Evolutionary conservation across 352 stramenopile species (phyloP).

Genomic region (Hyaloperonospora arabidopsidis): DNA sequence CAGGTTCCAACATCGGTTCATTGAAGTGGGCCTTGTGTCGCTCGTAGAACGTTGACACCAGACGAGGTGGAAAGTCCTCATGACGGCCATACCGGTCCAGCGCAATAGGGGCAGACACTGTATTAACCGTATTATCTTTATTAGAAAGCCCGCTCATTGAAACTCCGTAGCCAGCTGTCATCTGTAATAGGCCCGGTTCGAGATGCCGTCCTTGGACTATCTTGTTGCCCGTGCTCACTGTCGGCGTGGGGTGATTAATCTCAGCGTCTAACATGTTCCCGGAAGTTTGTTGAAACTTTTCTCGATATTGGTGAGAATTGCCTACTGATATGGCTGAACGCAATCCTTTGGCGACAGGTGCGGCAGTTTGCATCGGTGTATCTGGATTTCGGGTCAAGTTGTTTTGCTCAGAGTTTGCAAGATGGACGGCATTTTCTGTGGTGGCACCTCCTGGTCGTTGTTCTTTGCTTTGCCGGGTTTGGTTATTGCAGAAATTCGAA

Average conservation of each 20-base stretch:
- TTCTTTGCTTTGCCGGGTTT: constrained; percentile 17
- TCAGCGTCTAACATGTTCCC: constrained; percentile 5
- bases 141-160: constrained; percentile 4
- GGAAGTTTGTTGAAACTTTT: constrained; percentile 32
- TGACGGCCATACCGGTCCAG: constrained; percentile 42
- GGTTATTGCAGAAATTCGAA: constrained; percentile 16
- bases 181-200: constrained; percentile 10
- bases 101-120: constrained; percentile 13
- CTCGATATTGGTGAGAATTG: constrained; percentile 65
- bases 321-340: constrained; percentile 61
- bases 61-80: constrained; percentile 38
- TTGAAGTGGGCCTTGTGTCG: constrained; percentile 67
- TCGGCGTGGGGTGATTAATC: constrained; percentile 9
- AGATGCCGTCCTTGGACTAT: constrained; percentile 21
- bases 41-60: constrained; percentile 63
- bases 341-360: constrained; percentile 24
- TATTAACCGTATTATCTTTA: constrained; percentile 10
- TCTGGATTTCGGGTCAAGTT: constrained; percentile 20
- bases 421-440: constrained; percentile 10
- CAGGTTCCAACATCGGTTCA: constrained; percentile 49
- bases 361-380: constrained; percentile 9
- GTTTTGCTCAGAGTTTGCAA: constrained; percentile 15
- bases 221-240: constrained; percentile 14
- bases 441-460: constrained; percentile 1
- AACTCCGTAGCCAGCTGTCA: constrained; percentile 14